These are phyloP conservation scores for Coleophoma crateriformis DNA, from an alignment of 2,329 filamentous ascomycete genomes.

Conservation along the genomic window DNA sequence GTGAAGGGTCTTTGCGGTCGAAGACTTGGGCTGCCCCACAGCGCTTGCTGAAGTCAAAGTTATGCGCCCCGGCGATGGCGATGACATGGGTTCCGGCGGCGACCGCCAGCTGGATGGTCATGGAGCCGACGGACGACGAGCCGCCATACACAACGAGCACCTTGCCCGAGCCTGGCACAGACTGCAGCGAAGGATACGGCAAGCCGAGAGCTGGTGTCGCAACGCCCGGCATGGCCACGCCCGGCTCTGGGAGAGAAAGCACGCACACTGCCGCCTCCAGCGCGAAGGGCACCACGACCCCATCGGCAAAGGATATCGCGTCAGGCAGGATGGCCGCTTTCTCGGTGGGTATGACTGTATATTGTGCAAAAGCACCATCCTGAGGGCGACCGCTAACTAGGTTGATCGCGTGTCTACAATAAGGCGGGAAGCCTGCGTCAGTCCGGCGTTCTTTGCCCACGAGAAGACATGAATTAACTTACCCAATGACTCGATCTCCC, in stretches of 20 bases:
- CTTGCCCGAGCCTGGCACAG: constrained; percentile 19
- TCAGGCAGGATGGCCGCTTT: constrained; percentile 19
- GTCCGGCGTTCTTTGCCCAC: background rate
- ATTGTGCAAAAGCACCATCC: constrained; percentile 23
- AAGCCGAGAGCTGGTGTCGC: constrained; percentile 23
- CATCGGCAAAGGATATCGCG: constrained; percentile 22
- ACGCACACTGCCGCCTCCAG: constrained; percentile 22
- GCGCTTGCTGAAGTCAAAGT: constrained; percentile 12
- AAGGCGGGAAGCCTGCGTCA: background rate
- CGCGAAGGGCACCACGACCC: constrained; percentile 23
- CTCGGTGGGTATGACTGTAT: constrained; percentile 17
- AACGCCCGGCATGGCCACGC: constrained; percentile 14
- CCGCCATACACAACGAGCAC: constrained; percentile 46
- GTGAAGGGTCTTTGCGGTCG: constrained; percentile 15
- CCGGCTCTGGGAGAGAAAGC: constrained; percentile 17
- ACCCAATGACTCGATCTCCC: constrained; percentile 43
- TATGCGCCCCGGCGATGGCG: constrained; percentile 30
- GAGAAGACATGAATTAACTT: background rate
- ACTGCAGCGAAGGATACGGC: constrained; percentile 13
- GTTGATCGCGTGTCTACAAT: constrained; percentile 9
- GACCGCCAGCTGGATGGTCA: constrained; percentile 38
- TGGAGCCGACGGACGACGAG: constrained; percentile 37
- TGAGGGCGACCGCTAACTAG: constrained; percentile 20
- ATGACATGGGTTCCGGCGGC: constrained; percentile 40
- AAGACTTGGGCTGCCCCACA: constrained; percentile 19